phyloP scores from a whole-genome alignment of 108 stramenopile species.

The Pseudonitzschia pungens region DNA sequence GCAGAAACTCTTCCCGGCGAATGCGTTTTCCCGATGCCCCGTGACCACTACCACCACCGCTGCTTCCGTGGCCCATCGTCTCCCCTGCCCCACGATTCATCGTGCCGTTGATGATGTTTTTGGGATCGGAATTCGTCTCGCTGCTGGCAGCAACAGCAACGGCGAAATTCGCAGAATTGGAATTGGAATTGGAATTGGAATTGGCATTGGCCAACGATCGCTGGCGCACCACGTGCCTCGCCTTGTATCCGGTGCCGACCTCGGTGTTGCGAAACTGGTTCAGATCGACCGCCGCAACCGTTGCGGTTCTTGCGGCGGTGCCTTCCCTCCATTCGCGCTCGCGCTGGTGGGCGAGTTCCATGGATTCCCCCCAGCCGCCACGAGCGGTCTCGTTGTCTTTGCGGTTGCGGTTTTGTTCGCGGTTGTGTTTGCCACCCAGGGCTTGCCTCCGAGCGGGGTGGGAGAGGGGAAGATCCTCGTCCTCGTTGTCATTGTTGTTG shows the following conservation, averaged over 20 bases:
- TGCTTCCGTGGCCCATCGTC: constrained; percentile 28
- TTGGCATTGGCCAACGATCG: constrained; percentile 24
- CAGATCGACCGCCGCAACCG: constrained; percentile 60
- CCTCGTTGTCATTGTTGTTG: not conserved
- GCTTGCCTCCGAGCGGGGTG: not conserved
- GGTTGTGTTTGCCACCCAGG: not conserved
- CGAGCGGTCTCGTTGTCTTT: not conserved
- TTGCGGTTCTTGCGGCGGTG: not conserved
- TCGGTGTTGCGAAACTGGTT: constrained; percentile 74
- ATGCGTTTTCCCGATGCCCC: too few species aligned
- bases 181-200: too few species aligned
- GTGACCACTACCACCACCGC: too few species aligned
- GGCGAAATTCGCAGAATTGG: too few species aligned
- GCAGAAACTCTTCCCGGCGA: constrained; percentile 35
- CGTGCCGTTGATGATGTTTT: too few species aligned
- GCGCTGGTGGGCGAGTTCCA: constrained; percentile 53
- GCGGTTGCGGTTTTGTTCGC: not conserved
- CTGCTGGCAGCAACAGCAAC: not conserved
- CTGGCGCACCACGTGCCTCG: constrained; percentile 79
- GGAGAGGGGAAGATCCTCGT: constrained; percentile 12
- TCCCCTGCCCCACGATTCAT: not conserved
- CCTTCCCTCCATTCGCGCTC: constrained; percentile 7
- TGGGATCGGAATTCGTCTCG: too few species aligned
- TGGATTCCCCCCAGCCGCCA: constrained; percentile 57
- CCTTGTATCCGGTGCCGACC: constrained; percentile 86